Evolutionary conservation across 305 asterid genomes (phyloP).

Genomic region (Striga hermonthica): DNA sequence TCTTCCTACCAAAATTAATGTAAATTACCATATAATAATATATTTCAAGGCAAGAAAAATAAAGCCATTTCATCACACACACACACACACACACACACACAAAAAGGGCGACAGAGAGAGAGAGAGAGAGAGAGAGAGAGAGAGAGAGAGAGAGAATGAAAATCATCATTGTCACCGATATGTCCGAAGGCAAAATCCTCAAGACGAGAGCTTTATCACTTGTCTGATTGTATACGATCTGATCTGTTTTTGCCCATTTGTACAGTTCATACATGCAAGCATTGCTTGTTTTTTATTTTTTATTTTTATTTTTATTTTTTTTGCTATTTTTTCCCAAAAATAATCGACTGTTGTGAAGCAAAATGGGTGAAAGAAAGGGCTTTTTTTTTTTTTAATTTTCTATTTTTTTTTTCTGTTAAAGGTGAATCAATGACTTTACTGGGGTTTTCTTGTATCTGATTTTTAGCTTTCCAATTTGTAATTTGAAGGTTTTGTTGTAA

Average conservation of each 20-base stretch:
- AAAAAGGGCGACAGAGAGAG: slow-evolving; percentile 4
- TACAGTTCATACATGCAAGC: slow-evolving; percentile 15
- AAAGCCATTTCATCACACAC: slow-evolving; percentile 24
- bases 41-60: neutral
- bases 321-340: no score
- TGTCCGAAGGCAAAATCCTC: slow-evolving; percentile 31
- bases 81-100: no score
- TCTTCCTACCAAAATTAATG: neutral
- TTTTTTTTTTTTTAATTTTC: no score
- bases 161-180: slow-evolving; percentile 54
- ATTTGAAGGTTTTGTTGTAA: slow-evolving; percentile 30
- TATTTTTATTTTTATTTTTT: neutral
- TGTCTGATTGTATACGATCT: slow-evolving; percentile 43
- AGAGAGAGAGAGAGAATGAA: slow-evolving; percentile 25
- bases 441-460: neutral
- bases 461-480: slow-evolving; percentile 7
- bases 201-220: slow-evolving; percentile 22
- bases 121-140: slow-evolving; percentile 12
- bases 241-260: slow-evolving; percentile 33
- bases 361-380: slow-evolving; percentile 11
- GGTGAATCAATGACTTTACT: no score
- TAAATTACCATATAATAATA: slow-evolving; percentile 22
- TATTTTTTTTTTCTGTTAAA: no score
- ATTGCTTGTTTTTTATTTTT: slow-evolving; percentile 1
- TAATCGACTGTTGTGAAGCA: slow-evolving; percentile 1